Base-by-base conservation (phyloP, 1,284 basidiomycete genomes). In the Rhizoctonia solani region DNA sequence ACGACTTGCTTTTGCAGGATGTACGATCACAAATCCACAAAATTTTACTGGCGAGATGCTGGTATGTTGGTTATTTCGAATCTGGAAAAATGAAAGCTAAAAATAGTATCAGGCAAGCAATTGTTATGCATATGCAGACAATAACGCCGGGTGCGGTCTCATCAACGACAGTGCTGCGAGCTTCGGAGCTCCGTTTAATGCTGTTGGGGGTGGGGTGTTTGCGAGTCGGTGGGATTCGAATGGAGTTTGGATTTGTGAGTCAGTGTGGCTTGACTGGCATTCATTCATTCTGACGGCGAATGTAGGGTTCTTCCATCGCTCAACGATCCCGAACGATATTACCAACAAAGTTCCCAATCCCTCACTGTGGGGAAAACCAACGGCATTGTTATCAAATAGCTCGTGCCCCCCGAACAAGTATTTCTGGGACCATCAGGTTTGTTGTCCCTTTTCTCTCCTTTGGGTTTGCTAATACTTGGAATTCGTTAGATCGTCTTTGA, bases 161-260 rank as follows among this genome's bases (percentile, higher is more conserved):
- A 83, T 80, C 2, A 88, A 91, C 73, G 85, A 85, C 81, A 88
- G 85, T 72, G 79, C 81, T 23, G 85, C 85, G 13, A 89, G 88
- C 0, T 92, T 89, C 74, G 89, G 89, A 0, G 83, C 85, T 14
- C 82, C 81, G 30, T 90, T 91, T 74, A 87, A 90, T 72, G 79
- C 80, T 0, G 82, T 82, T 72, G 87, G 87, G 8, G 89, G 90
- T n/a, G 90, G 89, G 16, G 83, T 89, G 0, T 88, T 87, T 71
- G 89, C 85, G 0, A 90, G 90, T 85, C 86, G 87, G 70, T 92
- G 88, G 88, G 87, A 89, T 71, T 82, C 87, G 68, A 82, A 82
- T 53, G 86, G 86, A 0, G 89, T 91, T 68, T 82, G 84, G 21
- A 80, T 90, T 65, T 91, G 88, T 89, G 67, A 74, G 86, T 80